Evolutionary conservation across 768 basidiomycete genomes (phyloP).

Genomic region (Suillus cothurnatus): DNA sequence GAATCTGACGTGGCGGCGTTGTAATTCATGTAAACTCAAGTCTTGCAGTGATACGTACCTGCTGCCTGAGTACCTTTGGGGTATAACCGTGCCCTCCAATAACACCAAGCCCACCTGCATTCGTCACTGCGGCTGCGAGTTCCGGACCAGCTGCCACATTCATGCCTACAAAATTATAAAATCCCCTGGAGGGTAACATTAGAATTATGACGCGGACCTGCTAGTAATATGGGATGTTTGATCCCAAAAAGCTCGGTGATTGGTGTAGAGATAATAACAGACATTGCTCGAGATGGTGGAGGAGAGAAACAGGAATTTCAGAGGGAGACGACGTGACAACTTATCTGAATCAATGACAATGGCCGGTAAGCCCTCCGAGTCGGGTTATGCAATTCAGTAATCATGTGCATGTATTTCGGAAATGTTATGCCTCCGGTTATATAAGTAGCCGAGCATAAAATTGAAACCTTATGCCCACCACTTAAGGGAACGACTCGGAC

Average conservation of each 20-base stretch:
- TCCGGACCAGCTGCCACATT: constrained; percentile 76
- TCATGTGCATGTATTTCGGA: constrained; percentile 3
- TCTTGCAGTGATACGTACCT: constrained; percentile 49
- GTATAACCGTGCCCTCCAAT: constrained; percentile 91
- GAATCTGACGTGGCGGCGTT: constrained; percentile 49
- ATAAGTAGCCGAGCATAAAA: not conserved
- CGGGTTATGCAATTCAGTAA: not conserved
- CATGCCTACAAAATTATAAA: constrained; percentile 44
- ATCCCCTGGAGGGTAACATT: constrained; percentile 35
- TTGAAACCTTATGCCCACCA: not conserved
- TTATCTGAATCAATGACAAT: constrained; percentile 8
- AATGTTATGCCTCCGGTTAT: not conserved
- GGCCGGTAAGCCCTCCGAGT: not conserved
- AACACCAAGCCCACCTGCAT: constrained; percentile 91
- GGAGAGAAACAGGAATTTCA: not conserved
- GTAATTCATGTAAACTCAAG: constrained; percentile 15
- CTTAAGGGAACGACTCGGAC: not conserved
- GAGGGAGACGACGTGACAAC: constrained; percentile 5
- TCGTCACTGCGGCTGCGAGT: constrained; percentile 91
- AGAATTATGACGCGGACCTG: constrained; percentile 46
- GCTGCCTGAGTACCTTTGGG: constrained; percentile 75
- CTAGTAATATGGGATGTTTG: constrained; percentile 85
- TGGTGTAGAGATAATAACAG: constrained; percentile 77
- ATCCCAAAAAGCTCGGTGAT: constrained; percentile 88
- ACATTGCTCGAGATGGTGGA: constrained; percentile 41